Conservation (phyloP, 345 rosid species). For the Gossypium thurberi region DNA sequence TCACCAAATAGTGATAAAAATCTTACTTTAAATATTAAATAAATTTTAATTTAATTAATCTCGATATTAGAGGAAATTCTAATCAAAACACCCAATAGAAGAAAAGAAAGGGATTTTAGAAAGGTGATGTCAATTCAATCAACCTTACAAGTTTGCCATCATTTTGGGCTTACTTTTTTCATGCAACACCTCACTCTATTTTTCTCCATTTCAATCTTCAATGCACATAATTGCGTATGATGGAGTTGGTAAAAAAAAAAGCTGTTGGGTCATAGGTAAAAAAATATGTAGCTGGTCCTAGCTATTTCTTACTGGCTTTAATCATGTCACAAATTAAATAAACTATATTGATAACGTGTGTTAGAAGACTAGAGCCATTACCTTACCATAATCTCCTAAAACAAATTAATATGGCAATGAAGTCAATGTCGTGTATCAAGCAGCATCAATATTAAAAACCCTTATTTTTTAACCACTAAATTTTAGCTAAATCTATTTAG, state of each 20-base stretch:
- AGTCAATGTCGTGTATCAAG: too few species aligned
- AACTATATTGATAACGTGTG: too few species aligned
- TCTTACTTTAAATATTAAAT: too few species aligned
- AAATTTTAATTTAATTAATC: too few species aligned
- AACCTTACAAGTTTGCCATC: constrained; percentile 6
- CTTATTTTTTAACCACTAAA: too few species aligned
- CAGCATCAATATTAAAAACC: too few species aligned
- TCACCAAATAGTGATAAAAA: too few species aligned
- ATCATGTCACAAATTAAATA: too few species aligned
- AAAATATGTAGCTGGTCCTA: neutral
- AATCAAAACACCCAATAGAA: constrained; percentile 33
- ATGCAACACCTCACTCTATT: too few species aligned
- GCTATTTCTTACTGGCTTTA: too few species aligned
- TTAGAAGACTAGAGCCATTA: neutral
- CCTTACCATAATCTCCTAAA: neutral
- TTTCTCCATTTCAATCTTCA: neutral
- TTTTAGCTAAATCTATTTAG: too few species aligned
- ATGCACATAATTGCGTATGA: constrained; percentile 7
- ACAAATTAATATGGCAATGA: too few species aligned
- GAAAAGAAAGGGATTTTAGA: constrained; percentile 17
- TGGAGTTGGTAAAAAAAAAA: neutral
- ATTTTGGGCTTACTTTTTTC: neutral
- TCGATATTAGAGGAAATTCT: neutral
- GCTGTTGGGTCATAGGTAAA: neutral
- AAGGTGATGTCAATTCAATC: constrained; percentile 25